Base-by-base conservation (phyloP, 176 grass and related monocot genomes). In the Bothriochloa decipiens region DNA sequence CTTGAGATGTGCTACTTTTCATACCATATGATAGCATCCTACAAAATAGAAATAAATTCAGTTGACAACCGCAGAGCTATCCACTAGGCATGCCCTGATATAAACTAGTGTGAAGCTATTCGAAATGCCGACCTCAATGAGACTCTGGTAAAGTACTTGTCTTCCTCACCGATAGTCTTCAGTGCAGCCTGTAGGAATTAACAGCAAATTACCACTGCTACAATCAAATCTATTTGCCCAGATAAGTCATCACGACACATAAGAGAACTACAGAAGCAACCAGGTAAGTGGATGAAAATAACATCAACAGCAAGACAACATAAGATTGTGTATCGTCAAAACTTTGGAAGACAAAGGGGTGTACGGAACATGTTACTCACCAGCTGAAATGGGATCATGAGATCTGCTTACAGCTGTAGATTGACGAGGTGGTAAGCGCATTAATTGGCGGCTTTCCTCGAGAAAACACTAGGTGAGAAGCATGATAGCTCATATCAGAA, bases 391-490 rank as follows among this genome's bases (percentile, higher is more conserved):
- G 96, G 96, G 26, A 98, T 76, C 90, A 94, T 87, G 32, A 98
- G 93, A 89, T 98, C 93, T 86, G 96, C 96, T 95, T 98, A n/a
- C 93, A 81, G 96, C 96, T 76, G 96, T 98, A 82, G 95, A 98
- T 85, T 98, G 96, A 28, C 91, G 91, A 79, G 96, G 96, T 33
- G 96, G 96, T 79, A 98, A 71, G 14, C 89, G 93, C 93, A 98
- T 92, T 76, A 98, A 85, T 82, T 93, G 96, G 12, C 93, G 89
- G 61, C 91, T 93, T 87, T 98, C 96, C 89, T 98, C 96, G 64
- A 98, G 86, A 92, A 98, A 98, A 94, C 96, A 98, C 96, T 98
- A 70, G 65, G 63, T 76, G 71, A 73, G 68, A 81, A 95, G 67
- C 37, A 71, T 76, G 40, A 52, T 75, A 11, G 25, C 23, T 35